These are phyloP conservation scores for Cutaneotrichosporon daszewskae DNA, from an alignment of 1,284 basidiomycete species.

Conservation along the genomic window DNA sequence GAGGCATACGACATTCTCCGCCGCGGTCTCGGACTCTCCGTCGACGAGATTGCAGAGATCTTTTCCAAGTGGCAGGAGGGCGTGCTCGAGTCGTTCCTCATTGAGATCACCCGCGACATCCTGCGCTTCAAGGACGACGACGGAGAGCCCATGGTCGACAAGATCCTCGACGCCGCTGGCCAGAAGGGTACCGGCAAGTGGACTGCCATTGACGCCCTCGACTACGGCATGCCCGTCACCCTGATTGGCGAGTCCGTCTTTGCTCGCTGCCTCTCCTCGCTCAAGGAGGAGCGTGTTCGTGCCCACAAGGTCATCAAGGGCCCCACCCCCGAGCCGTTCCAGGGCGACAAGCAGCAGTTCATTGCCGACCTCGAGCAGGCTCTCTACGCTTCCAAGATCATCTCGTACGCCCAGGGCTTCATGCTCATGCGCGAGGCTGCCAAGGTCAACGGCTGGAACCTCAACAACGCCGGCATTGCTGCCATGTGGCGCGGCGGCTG, in stretches of 20 bases:
- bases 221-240: slow-evolving; percentile 90
- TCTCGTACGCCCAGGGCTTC: slow-evolving; percentile 98
- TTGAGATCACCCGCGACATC: slow-evolving; percentile 95
- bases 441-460: slow-evolving; percentile 68
- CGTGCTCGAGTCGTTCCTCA: slow-evolving; percentile 98
- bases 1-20: slow-evolving; percentile 99
- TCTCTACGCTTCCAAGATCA: slow-evolving; percentile 98
- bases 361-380: slow-evolving; percentile 96
- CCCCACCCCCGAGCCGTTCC: slow-evolving; percentile 86
- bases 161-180: slow-evolving; percentile 93
- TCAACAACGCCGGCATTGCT: slow-evolving; percentile 86
- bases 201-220: slow-evolving; percentile 97
- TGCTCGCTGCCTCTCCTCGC: slow-evolving; percentile 92
- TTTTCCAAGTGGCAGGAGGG: slow-evolving; percentile 95
- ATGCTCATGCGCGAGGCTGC: slow-evolving; percentile 99
- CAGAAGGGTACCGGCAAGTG: slow-evolving; percentile 99
- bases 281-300: slow-evolving; percentile 94
- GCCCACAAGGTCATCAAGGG: slow-evolving; percentile 87
- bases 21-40: slow-evolving; percentile 78
- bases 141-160: slow-evolving; percentile 80
- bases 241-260: slow-evolving; percentile 99
- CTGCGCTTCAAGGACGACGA: slow-evolving; percentile 90
- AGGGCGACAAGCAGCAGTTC: slow-evolving; percentile 98
- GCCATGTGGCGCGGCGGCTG: slow-evolving; percentile 99
- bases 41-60: slow-evolving; percentile 83